Conservation (phyloP, 208 protist species). For the Trichomonas vaginalis region DNA sequence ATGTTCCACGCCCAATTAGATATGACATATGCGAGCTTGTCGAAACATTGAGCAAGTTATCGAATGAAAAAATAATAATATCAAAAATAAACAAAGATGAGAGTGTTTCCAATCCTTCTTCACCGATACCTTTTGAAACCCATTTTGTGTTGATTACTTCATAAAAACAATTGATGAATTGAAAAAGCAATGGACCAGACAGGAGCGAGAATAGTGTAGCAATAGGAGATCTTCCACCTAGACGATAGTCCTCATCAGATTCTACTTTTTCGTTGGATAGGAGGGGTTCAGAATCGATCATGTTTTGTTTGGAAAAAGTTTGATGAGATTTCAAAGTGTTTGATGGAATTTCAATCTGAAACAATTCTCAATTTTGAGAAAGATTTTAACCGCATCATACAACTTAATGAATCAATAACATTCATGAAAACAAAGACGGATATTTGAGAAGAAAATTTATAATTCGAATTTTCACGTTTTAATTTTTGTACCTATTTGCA, state of each 20-base stretch:
- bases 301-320: too few relatives aligned
- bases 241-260: neutral
- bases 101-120: neutral
- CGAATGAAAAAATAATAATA: neutral
- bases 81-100: neutral
- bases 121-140: neutral
- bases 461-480: too few relatives aligned
- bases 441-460: too few relatives aligned
- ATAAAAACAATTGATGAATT: neutral
- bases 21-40: neutral
- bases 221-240: neutral
- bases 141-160: neutral
- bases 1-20: neutral
- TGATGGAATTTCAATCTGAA: too few relatives aligned
- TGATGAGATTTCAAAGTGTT: too few relatives aligned
- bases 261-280: neutral
- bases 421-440: too few relatives aligned
- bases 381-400: too few relatives aligned
- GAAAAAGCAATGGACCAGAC: neutral
- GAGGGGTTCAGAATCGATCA: too few relatives aligned
- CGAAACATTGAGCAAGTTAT: neutral
- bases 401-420: too few relatives aligned
- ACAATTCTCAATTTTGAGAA: too few relatives aligned
- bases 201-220: neutral
- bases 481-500: too few relatives aligned